Percentiles rank a stretch among this genome's conserved stretches.
These are phyloP conservation scores for Aspergillus neotritici DNA, from an alignment of 2,329 filamentous ascomycete species.

Conservation along the genomic window DNA sequence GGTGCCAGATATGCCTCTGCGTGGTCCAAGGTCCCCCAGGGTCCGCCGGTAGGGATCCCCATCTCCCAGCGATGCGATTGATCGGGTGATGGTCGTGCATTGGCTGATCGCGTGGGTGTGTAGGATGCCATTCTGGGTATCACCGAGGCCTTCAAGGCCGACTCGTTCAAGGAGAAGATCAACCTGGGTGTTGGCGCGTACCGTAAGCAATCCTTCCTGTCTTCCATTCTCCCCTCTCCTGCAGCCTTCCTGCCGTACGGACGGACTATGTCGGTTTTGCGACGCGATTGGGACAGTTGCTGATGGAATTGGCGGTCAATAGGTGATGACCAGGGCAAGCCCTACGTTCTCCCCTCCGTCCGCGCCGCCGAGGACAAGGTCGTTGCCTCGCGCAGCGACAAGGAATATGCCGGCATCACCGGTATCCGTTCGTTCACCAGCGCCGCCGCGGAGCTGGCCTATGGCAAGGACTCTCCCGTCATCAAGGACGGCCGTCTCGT, in stretches of 20 bases:
- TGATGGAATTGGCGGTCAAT: slow-evolving; percentile 1
- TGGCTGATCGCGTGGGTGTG: slow-evolving; percentile 5
- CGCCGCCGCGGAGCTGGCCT: slow-evolving; percentile 84
- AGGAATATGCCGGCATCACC: slow-evolving; percentile 97
- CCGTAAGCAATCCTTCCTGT: slow-evolving; percentile 47
- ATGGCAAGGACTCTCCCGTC: slow-evolving; percentile 71
- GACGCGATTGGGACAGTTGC: background rate
- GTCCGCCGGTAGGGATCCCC: slow-evolving; percentile 71
- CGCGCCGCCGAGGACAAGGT: slow-evolving; percentile 83
- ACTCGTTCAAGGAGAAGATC: slow-evolving; percentile 90
- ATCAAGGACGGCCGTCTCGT: slow-evolving; percentile 70
- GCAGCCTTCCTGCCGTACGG: background rate
- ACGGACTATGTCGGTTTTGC: background rate
- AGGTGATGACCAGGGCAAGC: slow-evolving; percentile 90
- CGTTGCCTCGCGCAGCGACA: slow-evolving; percentile 72
- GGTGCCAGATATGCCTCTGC: slow-evolving; percentile 64
- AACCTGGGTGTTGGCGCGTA: slow-evolving; percentile 98
- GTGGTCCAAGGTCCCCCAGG: slow-evolving; percentile 88
- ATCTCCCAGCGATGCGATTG: slow-evolving; percentile 3
- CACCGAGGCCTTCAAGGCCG: slow-evolving; percentile 98
- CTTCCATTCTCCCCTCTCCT: background rate
- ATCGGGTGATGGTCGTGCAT: slow-evolving; percentile 21
- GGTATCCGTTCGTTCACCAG: slow-evolving; percentile 92
- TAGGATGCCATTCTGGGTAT: slow-evolving; percentile 52
- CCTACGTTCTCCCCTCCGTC: slow-evolving; percentile 93